Evolutionary conservation across 345 rosid species (phyloP).

Genomic region (Theobroma cacao): DNA sequence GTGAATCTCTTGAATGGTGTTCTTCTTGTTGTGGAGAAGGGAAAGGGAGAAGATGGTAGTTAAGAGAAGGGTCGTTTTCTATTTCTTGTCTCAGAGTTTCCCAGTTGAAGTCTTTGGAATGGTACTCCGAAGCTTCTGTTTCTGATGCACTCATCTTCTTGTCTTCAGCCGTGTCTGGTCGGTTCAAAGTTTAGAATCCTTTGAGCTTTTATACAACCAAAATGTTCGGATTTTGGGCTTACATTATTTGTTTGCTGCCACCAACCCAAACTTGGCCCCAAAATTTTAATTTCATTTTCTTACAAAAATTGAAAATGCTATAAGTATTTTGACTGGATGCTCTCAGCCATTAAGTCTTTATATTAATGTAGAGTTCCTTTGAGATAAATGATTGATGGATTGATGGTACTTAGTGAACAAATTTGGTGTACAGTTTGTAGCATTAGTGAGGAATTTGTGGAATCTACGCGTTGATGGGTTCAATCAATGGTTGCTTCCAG

Average conservation of each 20-base stretch:
- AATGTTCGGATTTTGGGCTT: not conserved
- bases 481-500: not conserved
- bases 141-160: conserved; percentile 9
- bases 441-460: not conserved
- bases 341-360: not conserved
- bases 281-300: not conserved
- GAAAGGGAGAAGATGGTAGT: conserved; percentile 53
- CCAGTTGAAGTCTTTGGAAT: conserved; percentile 85
- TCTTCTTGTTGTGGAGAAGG: conserved; percentile 7
- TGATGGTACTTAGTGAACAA: not conserved
- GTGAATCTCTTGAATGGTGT: not conserved
- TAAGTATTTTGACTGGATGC: not conserved
- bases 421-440: not conserved
- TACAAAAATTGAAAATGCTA: too few relatives aligned
- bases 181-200: not conserved
- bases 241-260: not conserved
- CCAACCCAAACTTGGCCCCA: not conserved
- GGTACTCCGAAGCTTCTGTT: conserved; percentile 60
- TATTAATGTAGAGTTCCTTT: not conserved
- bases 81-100: conserved; percentile 53
- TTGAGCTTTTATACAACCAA: not conserved
- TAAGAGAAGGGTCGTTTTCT: conserved; percentile 57
- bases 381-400: not conserved
- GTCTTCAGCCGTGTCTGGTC: not conserved
- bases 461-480: not conserved